Base-by-base conservation (phyloP, 768 basidiomycete species). In the Postia placenta region DNA sequence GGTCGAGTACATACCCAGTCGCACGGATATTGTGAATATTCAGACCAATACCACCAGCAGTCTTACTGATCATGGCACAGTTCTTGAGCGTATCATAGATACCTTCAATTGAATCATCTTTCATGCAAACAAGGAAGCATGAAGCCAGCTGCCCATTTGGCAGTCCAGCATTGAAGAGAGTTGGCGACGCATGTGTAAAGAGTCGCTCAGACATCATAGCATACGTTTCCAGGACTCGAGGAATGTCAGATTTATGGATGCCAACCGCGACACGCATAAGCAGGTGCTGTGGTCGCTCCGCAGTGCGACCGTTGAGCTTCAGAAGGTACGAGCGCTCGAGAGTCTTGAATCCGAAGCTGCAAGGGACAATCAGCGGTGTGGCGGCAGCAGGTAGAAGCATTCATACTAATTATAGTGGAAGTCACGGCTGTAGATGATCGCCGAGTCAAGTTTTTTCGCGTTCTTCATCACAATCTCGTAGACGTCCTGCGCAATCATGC, bases 181-280 rank as follows among this genome's bases (percentile, higher is more conserved):
- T 98, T 6, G 96, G 96, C 0, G 92, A 95, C 1, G 94, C 95
- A 63, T 98, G 96, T 0, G 94, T 99, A 70, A 98, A 99, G 75
- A 91, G 96, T 17, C 93, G 87, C 69, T 97, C 91, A 14, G 91
- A 95, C 94, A 98, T 97, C 55, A 96, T 78, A 59, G 92, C 87
- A 66, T 92, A 92, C 0, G 95, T 96, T 73, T 96, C 84, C 53
- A 97, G 72, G 41, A 84, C 91, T 27, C 83, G 85, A 19, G 95
- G 91, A 48, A 97, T 79, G 65, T 98, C 88, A 7, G 69, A 62
- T 4, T 93, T 94, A 65, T 98, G 95, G 48, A 99, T 93, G 35
- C 95, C 95, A 40, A 98, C 92, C 40, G 96, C 91, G 49, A 99
- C 96, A 67, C 96, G 93, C 96, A 99, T 98, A 66, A 98, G 86